Conservation (phyloP, 2,329 filamentous ascomycete species). For the Diplodia intermedia region DNA sequence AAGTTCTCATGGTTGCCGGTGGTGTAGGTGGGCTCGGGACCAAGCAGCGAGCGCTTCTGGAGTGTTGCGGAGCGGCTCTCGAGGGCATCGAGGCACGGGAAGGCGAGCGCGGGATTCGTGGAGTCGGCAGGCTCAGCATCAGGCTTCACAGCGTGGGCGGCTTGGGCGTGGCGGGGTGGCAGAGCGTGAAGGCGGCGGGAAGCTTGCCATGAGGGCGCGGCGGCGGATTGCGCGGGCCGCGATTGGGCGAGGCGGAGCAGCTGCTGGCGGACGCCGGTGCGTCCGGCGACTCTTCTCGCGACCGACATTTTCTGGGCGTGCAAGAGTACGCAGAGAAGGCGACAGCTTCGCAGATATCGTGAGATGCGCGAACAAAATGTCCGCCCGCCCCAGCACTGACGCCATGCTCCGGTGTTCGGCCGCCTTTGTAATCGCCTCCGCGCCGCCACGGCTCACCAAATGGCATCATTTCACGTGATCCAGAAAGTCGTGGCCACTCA, state of each 20-base stretch:
- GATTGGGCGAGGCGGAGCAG: conserved; percentile 27
- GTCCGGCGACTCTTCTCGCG: conserved; percentile 9
- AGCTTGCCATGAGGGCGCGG: conserved; percentile 15
- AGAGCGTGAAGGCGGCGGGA: conserved; percentile 27
- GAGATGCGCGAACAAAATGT: conserved; percentile 26
- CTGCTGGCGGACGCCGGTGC: conserved; percentile 21
- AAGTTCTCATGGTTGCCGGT: conserved; percentile 82
- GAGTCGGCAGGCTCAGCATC: conserved; percentile 40
- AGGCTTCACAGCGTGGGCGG: conserved; percentile 28
- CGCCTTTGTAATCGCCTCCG: conserved; percentile 29
- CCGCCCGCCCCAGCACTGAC: conserved; percentile 20
- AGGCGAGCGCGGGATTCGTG: conserved; percentile 50
- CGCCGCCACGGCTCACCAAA: background rate
- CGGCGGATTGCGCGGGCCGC: conserved; percentile 19
- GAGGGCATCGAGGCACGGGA: conserved; percentile 52
- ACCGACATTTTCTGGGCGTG: conserved; percentile 11
- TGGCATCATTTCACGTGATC: conserved; percentile 29
- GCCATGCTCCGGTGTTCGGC: conserved; percentile 31
- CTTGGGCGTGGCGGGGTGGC: conserved; percentile 15
- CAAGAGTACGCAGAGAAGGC: background rate
- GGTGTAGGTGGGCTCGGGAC: conserved; percentile 94
- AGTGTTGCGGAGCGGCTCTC: conserved; percentile 69
- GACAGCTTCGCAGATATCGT: background rate
- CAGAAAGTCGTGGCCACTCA: background rate
- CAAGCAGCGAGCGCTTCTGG: conserved; percentile 69